Evolutionary conservation across 1,284 basidiomycete genomes (phyloP), one percentile per base, ranked within the genome.

Genomic region (Malassezia obtusa): DNA sequence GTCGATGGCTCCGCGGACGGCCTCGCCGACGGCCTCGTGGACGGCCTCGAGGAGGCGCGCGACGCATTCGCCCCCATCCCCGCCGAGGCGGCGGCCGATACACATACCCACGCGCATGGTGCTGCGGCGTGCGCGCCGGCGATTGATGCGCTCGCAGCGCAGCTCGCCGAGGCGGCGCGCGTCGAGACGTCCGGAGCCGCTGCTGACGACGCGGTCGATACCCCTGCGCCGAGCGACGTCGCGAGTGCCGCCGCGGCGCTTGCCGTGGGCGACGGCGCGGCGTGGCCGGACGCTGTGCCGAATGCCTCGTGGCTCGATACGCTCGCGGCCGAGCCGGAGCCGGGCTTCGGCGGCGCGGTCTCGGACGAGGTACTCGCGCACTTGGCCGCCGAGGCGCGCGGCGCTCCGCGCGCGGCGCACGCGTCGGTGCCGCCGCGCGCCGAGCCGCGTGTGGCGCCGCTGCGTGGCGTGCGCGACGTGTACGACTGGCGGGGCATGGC

Each of bases 401-500:
- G 33, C 33, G n/a, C 14, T 2, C 11, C 3, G 15, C 15, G 11
- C 15, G 33, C n/a, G 15, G 15, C 33, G 11, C 7, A 6, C n/a
- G 33, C 5, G 33, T n/a, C 33, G 7, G 3, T 17, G 3, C 3
- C 7, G 15, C 3, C 6, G 33, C 7, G 14, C 33, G 33, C 3
- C 12, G 28, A 6, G 28, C 28, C 28, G 15, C 25, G 14, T 10
- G 5, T 15, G 4, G 4, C 40, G 30, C 40, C 40, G 30, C 24
- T 7, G 26, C 49, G 49, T n/a, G 25, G 41, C 19, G 48, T 56
- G 37, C 53, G 35, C 33, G 53, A 56, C 19, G 14, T 39, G 28
- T 56, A 35, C 40, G 53, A 56, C 44, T 56, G 53, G 53, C 53
- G 53, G 24, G 25, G 28, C 17, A 36, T 46, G 4, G 53, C 53